Conservation (phyloP, 2,329 filamentous ascomycete species). For the Sclerotinia trifoliorum region DNA sequence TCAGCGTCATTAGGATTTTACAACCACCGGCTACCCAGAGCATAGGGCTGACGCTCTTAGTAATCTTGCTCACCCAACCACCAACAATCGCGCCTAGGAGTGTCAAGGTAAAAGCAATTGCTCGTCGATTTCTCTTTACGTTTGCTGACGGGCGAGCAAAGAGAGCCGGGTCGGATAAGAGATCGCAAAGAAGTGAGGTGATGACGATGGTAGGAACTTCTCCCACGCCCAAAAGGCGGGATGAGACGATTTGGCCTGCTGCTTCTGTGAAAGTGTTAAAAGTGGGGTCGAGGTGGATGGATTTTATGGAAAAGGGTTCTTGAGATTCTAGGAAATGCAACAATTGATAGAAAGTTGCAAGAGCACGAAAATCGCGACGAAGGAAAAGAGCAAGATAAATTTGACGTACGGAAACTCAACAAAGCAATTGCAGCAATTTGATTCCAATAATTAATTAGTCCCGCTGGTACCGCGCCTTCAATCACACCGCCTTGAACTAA, state of each 20-base stretch:
- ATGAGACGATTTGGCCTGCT: slow-evolving; percentile 72
- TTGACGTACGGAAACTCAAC: slow-evolving; percentile 54
- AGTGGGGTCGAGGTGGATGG: background rate
- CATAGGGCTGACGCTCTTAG: slow-evolving; percentile 46
- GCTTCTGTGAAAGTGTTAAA: slow-evolving; percentile 49
- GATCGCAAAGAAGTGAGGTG: slow-evolving; percentile 75
- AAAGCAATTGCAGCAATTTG: slow-evolving; percentile 66
- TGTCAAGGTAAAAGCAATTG: slow-evolving; percentile 49
- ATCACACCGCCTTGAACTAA: slow-evolving; percentile 37
- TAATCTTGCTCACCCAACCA: slow-evolving; percentile 46
- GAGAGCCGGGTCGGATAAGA: slow-evolving; percentile 63
- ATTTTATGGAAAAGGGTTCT: background rate
- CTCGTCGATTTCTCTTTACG: slow-evolving; percentile 50
- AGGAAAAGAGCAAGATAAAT: background rate
- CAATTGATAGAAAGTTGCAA: background rate
- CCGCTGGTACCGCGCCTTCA: slow-evolving; percentile 14
- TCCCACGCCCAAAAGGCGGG: slow-evolving; percentile 64
- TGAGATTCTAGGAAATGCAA: too few relatives aligned
- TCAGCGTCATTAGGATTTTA: slow-evolving; percentile 53
- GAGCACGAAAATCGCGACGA: background rate
- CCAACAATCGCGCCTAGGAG: slow-evolving; percentile 52
- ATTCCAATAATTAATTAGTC: slow-evolving; percentile 46
- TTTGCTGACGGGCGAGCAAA: slow-evolving; percentile 42
- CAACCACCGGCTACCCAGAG: slow-evolving; percentile 45
- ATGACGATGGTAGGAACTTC: slow-evolving; percentile 72